A percentile compares a stretch with the other conserved stretches of the same genome.
phyloP scores from a whole-genome alignment of 495 filamentous ascomycete species.

The Corynascus novoguineensis region DNA sequence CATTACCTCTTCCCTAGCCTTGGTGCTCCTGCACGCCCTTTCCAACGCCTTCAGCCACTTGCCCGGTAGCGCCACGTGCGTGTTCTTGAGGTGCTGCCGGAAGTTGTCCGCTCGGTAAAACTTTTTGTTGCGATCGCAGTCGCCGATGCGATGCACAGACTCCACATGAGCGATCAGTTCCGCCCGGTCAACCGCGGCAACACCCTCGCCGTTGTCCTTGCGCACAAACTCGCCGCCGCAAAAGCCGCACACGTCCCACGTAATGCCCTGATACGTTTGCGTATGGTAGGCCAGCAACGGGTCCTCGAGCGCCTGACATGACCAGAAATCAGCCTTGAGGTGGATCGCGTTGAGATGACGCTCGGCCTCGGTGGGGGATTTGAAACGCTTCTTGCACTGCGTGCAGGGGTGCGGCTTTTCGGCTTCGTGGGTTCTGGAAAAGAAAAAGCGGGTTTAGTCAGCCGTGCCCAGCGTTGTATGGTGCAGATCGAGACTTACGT shows the following conservation, averaged over 20 bases:
- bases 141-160: constrained; percentile 70
- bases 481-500: constrained; percentile 47
- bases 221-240: constrained; percentile 77
- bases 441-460: not conserved
- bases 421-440: constrained; percentile 52
- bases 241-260: constrained; percentile 71
- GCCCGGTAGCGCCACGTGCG: constrained; percentile 49
- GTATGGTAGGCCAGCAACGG: constrained; percentile 59
- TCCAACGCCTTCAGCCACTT: constrained; percentile 31
- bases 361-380: constrained; percentile 87
- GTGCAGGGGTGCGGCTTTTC: constrained; percentile 79
- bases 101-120: constrained; percentile 88
- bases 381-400: constrained; percentile 79
- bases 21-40: constrained; percentile 16
- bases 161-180: constrained; percentile 58
- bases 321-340: constrained; percentile 80
- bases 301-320: constrained; percentile 59
- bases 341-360: constrained; percentile 85
- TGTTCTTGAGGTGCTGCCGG: constrained; percentile 79
- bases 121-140: constrained; percentile 81
- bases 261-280: constrained; percentile 40
- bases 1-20: not conserved
- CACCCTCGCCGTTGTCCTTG: too few species aligned
- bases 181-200: constrained; percentile 29
- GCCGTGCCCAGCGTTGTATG: not conserved